Base-by-base conservation (phyloP, 2,329 filamentous ascomycete species). In the Trichoderma lentiforme region DNA sequence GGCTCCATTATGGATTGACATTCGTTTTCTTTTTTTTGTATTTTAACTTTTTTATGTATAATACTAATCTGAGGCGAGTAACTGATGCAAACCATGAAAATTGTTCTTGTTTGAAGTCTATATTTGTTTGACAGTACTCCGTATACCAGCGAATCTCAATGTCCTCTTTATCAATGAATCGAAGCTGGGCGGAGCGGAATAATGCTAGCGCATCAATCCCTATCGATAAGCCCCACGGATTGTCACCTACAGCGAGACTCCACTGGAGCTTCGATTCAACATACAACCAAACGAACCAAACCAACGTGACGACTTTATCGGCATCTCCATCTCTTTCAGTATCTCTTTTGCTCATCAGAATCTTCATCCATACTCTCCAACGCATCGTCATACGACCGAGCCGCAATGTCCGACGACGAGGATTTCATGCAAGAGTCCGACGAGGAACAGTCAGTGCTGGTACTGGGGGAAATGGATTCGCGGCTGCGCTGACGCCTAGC, bases 371-470 rank as follows among this genome's bases (percentile, higher is more conserved):
- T 24, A 9, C 0, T 4, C 21, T 11, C n/a, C 7, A 24, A 4
- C 5, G 3, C 4, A n/a, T 32, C 18, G 0, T 18, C 18, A 28
- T 11, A 39, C 2, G 21, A n/a, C 18, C 24, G 8, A 32, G 36
- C 21, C 78, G 81, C 69, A 18, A 87, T 87, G 86, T 87, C 85
- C 51, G 85, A 87, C 78, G 85, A 87, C 74, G 83, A 83, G 74
- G 83, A 84, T 76, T 85, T 85, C 63, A 85, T 85, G 83, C 83
- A 85, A 74, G 82, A 85, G 78, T 85, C 83, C 43, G 83, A 84
- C 62, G 83, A 84, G 75, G 83, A 85, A 78, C 82, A 84, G 83
- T 82, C 75, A 72, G 79, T 75, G 58, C 43, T 26, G 15, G 8
- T 14, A 61, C 21, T 15, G 14, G n/a, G 18, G 26, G 51, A 26